Evolutionary conservation across 192 early-diverging fungal genomes (phyloP).

Genomic region (Spinellus fusiger): DNA sequence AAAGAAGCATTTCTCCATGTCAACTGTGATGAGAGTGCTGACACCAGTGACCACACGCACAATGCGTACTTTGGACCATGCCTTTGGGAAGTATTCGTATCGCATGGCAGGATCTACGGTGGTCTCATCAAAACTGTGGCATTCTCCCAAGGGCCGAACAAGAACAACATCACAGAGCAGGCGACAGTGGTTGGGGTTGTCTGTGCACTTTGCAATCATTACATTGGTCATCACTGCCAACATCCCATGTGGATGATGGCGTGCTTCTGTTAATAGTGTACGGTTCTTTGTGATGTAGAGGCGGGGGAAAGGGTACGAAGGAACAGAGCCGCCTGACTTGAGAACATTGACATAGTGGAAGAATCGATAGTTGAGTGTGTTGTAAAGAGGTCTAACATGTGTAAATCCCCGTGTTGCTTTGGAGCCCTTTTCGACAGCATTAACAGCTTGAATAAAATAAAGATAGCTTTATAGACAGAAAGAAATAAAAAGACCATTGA

Average conservation of each 20-base stretch:
- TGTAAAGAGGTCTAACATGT: slow-evolving; percentile 2
- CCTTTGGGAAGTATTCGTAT: slow-evolving; percentile 24
- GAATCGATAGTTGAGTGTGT: slow-evolving; percentile 6
- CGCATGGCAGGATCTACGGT: not conserved
- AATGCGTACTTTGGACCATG: slow-evolving; percentile 27
- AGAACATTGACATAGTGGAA: slow-evolving; percentile 5
- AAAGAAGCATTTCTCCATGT: slow-evolving; percentile 24
- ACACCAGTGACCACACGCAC: slow-evolving; percentile 11
- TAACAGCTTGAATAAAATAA: slow-evolving; percentile 14
- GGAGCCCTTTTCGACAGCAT: not conserved
- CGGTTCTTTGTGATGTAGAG: slow-evolving; percentile 32
- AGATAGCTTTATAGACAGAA: slow-evolving; percentile 4
- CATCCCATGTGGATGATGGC: not conserved
- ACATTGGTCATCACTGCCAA: slow-evolving; percentile 10
- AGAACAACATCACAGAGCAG: slow-evolving; percentile 8
- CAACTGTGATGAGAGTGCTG: slow-evolving; percentile 3
- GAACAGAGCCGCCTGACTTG: not conserved
- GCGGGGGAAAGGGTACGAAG: slow-evolving; percentile 13
- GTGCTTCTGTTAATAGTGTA: slow-evolving; percentile 21
- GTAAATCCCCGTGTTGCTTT: slow-evolving; percentile 3
- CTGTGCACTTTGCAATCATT: not conserved
- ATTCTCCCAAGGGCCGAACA: slow-evolving; percentile 1
- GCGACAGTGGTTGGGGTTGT: not conserved
- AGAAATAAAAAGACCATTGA: not conserved
- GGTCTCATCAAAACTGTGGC: slow-evolving; percentile 8